Conservation (phyloP, 169 alveolate species). For the Plasmodium chabaudi region DNA sequence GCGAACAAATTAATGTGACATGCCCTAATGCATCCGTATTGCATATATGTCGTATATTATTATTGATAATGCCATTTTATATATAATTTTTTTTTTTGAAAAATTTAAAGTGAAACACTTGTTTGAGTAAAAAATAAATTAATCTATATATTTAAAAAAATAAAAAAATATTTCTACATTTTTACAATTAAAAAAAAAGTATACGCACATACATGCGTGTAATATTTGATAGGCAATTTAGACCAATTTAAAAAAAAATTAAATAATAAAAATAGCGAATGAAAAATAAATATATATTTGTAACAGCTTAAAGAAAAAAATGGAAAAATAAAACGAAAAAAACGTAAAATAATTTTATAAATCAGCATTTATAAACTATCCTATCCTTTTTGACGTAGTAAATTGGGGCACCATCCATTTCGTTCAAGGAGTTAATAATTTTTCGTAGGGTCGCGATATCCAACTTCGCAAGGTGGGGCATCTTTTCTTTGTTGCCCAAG, state of each 20-base stretch:
- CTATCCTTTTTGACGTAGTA: conserved; percentile 65
- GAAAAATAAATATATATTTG: too few relatives aligned
- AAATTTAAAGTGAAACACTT: too few relatives aligned
- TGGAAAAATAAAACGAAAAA: background rate
- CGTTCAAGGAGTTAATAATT: conserved; percentile 59
- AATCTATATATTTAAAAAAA: conserved; percentile 7
- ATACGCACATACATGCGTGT: too few relatives aligned
- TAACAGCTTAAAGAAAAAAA: too few relatives aligned
- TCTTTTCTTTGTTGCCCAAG: conserved; percentile 62
- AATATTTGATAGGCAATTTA: too few relatives aligned
- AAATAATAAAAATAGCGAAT: too few relatives aligned
- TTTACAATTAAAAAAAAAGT: too few relatives aligned
- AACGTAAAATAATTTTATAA: background rate
- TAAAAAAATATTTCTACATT: background rate
- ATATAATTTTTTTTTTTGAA: too few relatives aligned
- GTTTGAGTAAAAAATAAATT: too few relatives aligned
- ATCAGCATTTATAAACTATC: conserved; percentile 51
- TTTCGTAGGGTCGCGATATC: conserved; percentile 37
- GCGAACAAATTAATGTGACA: conserved; percentile 80
- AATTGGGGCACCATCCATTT: conserved; percentile 76
- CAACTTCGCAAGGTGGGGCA: conserved; percentile 49
- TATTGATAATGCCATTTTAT: too few relatives aligned
- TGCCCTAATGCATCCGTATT: background rate
- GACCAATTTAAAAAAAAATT: too few relatives aligned
- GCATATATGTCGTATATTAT: background rate